Conservation (phyloP, 1,284 basidiomycete genomes). For the Agaricales sp. region DNA sequence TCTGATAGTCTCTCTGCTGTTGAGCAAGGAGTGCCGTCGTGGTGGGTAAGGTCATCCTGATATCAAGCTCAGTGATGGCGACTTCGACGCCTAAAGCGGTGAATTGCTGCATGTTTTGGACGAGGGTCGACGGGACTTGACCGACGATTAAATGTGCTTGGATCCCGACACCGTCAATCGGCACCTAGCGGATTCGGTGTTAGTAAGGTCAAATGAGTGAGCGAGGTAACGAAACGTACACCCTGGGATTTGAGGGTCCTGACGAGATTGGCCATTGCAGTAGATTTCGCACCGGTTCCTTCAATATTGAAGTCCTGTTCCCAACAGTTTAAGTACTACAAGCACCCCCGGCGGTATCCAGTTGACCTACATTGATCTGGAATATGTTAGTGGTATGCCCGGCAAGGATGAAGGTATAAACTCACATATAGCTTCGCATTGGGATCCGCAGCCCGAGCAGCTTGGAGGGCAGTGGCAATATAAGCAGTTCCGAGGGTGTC, state of each 20-base stretch:
- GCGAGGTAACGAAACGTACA: no score
- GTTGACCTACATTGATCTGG: no score
- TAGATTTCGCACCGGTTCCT: not conserved
- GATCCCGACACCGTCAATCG: conserved; percentile 5
- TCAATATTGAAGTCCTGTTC: not conserved
- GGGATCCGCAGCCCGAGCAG: conserved; percentile 17
- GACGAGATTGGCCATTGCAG: conserved; percentile 1
- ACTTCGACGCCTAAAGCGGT: conserved; percentile 12
- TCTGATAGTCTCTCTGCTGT: conserved; percentile 14
- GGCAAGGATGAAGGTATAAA: not conserved
- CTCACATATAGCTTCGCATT: conserved; percentile 12
- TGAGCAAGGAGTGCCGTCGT: conserved; percentile 2
- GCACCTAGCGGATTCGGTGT: no score
- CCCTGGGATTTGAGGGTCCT: conserved; percentile 2
- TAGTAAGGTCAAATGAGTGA: no score
- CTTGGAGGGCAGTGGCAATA: conserved; percentile 13
- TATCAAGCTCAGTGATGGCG: conserved; percentile 13
- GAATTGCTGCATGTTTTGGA: conserved; percentile 4
- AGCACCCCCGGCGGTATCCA: no score
- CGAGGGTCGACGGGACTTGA: conserved; percentile 2
- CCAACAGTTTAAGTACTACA: no score
- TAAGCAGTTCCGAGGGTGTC: conserved; percentile 14
- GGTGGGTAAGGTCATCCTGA: conserved; percentile 2
- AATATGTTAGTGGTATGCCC: no score
- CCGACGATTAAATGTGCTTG: conserved; percentile 5